Evolutionary conservation across 768 basidiomycete genomes (phyloP).

Genomic region (Royoungia palumana): DNA sequence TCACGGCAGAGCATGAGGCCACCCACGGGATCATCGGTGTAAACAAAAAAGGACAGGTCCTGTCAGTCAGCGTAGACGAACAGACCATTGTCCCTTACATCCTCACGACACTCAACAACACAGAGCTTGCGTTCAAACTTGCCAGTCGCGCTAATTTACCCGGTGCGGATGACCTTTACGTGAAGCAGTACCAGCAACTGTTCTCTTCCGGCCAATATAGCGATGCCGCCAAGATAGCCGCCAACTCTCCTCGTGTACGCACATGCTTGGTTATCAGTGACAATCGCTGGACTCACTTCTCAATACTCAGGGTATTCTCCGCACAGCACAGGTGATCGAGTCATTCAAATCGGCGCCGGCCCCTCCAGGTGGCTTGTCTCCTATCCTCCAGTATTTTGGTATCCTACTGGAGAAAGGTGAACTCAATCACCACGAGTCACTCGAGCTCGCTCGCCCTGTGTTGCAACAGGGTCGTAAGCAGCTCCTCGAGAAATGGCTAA

Average conservation of each 20-base stretch:
- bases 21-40: constrained; percentile 97
- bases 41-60: constrained; percentile 98
- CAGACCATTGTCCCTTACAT: constrained; percentile 95
- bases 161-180: constrained; percentile 95
- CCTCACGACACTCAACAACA: constrained; percentile 89
- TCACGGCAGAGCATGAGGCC: constrained; percentile 93
- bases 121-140: constrained; percentile 96
- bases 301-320: constrained; percentile 73
- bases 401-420: constrained; percentile 98
- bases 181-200: constrained; percentile 89
- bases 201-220: constrained; percentile 86
- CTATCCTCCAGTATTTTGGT: constrained; percentile 97
- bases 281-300: constrained; percentile 3
- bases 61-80: constrained; percentile 96
- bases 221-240: constrained; percentile 96
- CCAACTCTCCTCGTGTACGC: constrained; percentile 87
- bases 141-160: constrained; percentile 95
- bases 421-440: constrained; percentile 91
- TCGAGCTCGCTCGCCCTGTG: constrained; percentile 95
- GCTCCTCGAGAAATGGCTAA: constrained; percentile 97
- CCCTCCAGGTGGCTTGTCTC: constrained; percentile 84
- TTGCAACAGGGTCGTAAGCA: constrained; percentile 96
- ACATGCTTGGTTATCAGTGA: not conserved
- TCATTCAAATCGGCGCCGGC: constrained; percentile 96
- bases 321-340: constrained; percentile 93